Percentiles rank a stretch among this genome's conserved stretches.
These are phyloP conservation scores for Synchytrium microbalum DNA, from an alignment of 371 early-diverging fungal genomes.

Conservation along the genomic window DNA sequence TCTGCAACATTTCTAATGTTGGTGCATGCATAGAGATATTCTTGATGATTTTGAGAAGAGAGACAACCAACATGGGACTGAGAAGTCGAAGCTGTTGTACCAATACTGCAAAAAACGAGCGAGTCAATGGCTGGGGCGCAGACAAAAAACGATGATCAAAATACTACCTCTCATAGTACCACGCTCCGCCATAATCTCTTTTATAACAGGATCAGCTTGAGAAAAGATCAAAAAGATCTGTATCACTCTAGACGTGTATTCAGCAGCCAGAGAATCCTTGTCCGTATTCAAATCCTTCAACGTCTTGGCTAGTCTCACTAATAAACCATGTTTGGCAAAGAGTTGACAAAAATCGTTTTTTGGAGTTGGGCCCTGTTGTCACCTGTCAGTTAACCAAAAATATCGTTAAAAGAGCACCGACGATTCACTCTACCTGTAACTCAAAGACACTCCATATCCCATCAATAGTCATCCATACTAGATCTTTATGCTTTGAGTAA, in stretches of 20 bases:
- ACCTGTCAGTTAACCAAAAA: conserved; percentile 4
- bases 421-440: conserved; percentile 34
- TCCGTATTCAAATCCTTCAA: conserved; percentile 33
- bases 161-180: conserved; percentile 11
- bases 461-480: conserved; percentile 46
- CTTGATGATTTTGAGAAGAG: conserved; percentile 48
- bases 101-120: not conserved
- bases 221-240: conserved; percentile 44
- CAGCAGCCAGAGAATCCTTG: conserved; percentile 16
- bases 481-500: conserved; percentile 33
- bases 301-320: conserved; percentile 35
- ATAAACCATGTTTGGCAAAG: conserved; percentile 41
- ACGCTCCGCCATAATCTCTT: conserved; percentile 36
- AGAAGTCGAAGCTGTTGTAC: conserved; percentile 11
- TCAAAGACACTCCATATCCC: conserved; percentile 44
- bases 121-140: not conserved
- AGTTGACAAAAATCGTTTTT: conserved; percentile 50
- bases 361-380: conserved; percentile 37
- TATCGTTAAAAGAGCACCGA: not conserved
- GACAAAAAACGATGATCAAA: not conserved
- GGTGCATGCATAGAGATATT: conserved; percentile 49
- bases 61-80: conserved; percentile 26
- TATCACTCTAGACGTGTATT: conserved; percentile 35
- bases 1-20: conserved; percentile 41
- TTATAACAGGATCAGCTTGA: conserved; percentile 41